Evolutionary conservation across 768 basidiomycete genomes (phyloP), one percentile per base, ranked within the genome.

Genomic region (Xerocomellus intermedius): DNA sequence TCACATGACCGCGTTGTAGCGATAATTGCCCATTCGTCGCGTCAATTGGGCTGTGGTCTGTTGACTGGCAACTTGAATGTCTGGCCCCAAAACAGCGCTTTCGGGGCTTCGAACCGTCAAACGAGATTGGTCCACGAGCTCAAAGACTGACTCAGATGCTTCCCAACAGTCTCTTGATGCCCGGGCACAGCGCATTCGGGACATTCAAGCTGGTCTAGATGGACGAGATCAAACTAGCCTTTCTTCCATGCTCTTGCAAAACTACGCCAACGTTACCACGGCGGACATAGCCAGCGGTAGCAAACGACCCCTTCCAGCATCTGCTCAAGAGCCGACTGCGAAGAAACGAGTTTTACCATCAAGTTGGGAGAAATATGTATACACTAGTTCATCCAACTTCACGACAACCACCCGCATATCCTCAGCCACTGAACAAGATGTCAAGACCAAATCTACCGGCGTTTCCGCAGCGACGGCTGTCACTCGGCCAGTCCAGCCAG

Each of bases 91-190:
- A 53, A 54, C 48, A 21, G 56, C 74, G 16, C 75, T 75, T 60
- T 90, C 88, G 1, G 89, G 88, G 1, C 77, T 91, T 22, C 73
- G 80, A 35, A 77, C 78, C 1, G 57, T 89, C 42, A 77, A 77
- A 58, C 80, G 89, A 54, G 83, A 90, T 67, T 91, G 82, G 66
- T 87, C 85, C 1, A 65, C 65, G 14, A 74, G 74, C 43, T 77
- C 79, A 3, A 75, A 75, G 48, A 62, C 60, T 4, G 52, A 60
- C 26, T 61, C 66, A 30, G 54, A 60, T 4, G 39, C 55, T 1
- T 54, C 55, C 5, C 61, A 71, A 43, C 69, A 62, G 33, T 58
- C 56, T 50, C 39, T 51, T 48, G 53, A 71, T 56, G 44, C 59
- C 47, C 55, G 64, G 22, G 70, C 72, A 35, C 62, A 72, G 36